Evolutionary conservation across 371 early-diverging fungal genomes (phyloP).

Genomic region (Mortierella sp.): DNA sequence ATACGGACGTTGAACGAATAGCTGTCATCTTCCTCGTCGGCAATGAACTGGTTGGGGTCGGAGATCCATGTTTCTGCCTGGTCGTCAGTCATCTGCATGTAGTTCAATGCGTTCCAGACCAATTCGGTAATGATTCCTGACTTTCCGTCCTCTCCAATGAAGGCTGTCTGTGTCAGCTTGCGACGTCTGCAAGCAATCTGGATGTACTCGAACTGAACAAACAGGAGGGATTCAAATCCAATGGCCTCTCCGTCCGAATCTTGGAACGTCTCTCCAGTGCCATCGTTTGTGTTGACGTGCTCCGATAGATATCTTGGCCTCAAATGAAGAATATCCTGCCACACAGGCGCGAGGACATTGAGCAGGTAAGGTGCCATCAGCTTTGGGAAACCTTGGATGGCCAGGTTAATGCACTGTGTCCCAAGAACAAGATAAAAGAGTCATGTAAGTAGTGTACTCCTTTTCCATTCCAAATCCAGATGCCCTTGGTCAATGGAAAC

Average conservation of each 20-base stretch:
- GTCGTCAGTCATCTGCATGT: conserved; percentile 87
- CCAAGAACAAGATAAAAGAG: not conserved
- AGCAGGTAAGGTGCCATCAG: conserved; percentile 61
- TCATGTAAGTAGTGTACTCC: not conserved
- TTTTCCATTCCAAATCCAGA: too few species aligned
- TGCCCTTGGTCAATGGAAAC: not conserved
- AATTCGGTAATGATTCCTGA: conserved; percentile 70
- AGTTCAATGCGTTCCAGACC: conserved; percentile 70
- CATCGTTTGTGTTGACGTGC: conserved; percentile 68
- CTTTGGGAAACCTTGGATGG: conserved; percentile 71
- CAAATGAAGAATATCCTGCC: conserved; percentile 70
- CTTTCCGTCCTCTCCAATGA: conserved; percentile 57
- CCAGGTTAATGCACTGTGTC: conserved; percentile 66
- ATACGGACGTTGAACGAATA: conserved; percentile 85
- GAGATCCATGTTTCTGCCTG: conserved; percentile 82
- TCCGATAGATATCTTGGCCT: conserved; percentile 66
- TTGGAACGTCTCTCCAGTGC: conserved; percentile 62
- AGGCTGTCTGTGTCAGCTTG: conserved; percentile 61
- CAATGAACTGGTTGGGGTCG: conserved; percentile 88
- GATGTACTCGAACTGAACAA: conserved; percentile 78
- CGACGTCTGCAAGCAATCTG: conserved; percentile 61
- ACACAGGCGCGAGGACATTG: conserved; percentile 69
- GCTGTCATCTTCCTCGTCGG: conserved; percentile 91
- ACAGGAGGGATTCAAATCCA: conserved; percentile 77
- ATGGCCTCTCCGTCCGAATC: conserved; percentile 84